phyloP scores from a whole-genome alignment of 257 asterid species.

The Ehretia macrophylla region DNA sequence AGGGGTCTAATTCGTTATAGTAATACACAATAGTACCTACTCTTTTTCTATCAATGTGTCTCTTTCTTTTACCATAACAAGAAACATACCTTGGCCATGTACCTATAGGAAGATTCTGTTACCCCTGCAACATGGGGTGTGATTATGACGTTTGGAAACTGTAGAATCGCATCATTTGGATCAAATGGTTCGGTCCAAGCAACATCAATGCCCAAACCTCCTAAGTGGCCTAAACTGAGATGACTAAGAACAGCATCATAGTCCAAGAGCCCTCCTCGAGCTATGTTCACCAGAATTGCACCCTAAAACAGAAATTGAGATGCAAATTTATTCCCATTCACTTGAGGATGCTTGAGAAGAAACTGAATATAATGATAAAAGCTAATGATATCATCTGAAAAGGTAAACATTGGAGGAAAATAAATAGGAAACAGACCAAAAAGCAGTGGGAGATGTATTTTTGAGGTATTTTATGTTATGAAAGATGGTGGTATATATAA shows the following conservation, averaged over 20 bases:
- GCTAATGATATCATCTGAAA: no score
- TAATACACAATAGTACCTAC: no score
- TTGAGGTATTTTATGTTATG: no score
- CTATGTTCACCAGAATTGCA: constrained; percentile 62
- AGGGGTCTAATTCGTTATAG: no score
- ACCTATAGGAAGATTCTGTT: constrained; percentile 63
- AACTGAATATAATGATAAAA: no score
- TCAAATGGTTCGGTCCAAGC: constrained; percentile 97
- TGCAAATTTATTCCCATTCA: not conserved
- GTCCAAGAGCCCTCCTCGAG: constrained; percentile 88
- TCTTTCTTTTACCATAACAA: no score
- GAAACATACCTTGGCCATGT: constrained; percentile 85
- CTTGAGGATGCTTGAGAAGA: not conserved
- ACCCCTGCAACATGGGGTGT: constrained; percentile 98
- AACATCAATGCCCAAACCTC: constrained; percentile 94
- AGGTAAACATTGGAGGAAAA: not conserved
- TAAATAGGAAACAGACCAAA: not conserved
- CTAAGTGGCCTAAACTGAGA: constrained; percentile 80
- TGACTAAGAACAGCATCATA: constrained; percentile 63
- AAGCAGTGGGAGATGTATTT: no score
- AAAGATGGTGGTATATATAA: no score
- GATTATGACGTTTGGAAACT: constrained; percentile 72
- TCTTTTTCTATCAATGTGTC: no score
- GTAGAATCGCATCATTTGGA: constrained; percentile 70
- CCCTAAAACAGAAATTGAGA: constrained; percentile 45